Base-by-base conservation (phyloP, 2,329 filamentous ascomycete species). In the Alternaria conjuncta region DNA sequence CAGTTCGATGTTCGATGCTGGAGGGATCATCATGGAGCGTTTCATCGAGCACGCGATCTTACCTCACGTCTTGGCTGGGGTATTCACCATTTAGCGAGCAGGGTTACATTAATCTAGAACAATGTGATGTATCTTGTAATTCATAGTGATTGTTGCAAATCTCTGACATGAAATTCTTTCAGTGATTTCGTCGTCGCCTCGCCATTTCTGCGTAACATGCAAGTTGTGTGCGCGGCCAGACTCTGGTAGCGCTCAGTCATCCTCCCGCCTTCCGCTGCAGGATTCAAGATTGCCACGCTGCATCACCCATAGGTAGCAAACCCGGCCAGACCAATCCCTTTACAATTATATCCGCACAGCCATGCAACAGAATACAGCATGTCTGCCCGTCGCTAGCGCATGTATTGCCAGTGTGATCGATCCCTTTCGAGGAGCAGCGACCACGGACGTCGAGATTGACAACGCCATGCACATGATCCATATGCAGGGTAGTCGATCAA, bases 401-500 rank as follows among this genome's bases (percentile, higher is more conserved):
- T 44, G 43, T 47, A 64, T 63, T 61, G 68, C 60, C 47, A 28
- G 44, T 47, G 54, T 63, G 43, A 53, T 43, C 53, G 51, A 23
- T 50, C 36, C 25, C 21, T 41, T 47, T 53, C 51, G 53, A 59
- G 55, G 23, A 49, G 45, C 25, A 21, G 43, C 57, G 25, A 36
- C 25, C 44, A 58, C 36, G 57, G 61, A 65, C 49, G 61, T 68
- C 55, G 46, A 63, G 43, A 61, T 62, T 64, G 60, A 63, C 62
- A 41, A 41, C 36, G 36, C 36, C 36, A 55, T 46, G 32, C 30
- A 49, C 8, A 47, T n/a, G 30, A 57, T 21, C 26, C 47, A 32
- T 41, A 67, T 63, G 66, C 68, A 71, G 66, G 66, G 67, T 65
- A 55, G 58, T 43, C 28, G 30, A 54, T 53, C 36, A 26, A 45